Base-by-base conservation (phyloP, 176 grass and related monocot genomes). In the Carex pumila region DNA sequence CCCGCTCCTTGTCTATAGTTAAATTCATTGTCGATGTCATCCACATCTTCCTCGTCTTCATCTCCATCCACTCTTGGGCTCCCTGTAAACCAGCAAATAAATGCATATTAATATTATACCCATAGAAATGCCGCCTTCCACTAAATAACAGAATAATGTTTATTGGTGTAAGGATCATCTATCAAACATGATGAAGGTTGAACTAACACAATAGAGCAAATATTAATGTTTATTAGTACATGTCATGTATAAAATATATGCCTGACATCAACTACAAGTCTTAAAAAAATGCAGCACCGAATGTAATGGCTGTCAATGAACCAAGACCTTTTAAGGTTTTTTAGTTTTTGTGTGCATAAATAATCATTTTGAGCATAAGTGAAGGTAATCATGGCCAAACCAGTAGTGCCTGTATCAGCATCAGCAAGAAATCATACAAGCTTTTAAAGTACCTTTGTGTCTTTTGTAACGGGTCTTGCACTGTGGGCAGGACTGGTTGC, bases 401-500 rank as follows among this genome's bases (percentile, higher is more conserved):
- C 47, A 83, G 43, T 83, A 55, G 13, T 52, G 12, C 11, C 67
- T 49, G 67, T 13, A 19, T 71, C 12, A 76, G 54, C 43, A 53
- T 47, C 29, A 61, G n/a, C 31, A 73, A 29, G 22, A 56, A 77
- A 47, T 67, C 61, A 68, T 66, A 22, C 2, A 22, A 29, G 15
- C 37, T 65, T 43, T 5, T 6, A 10, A 50, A 52, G 49, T 83
- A 99, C 97, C 97, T 94, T 92, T 99, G 12, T 91, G 97, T 81
- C 97, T 95, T 87, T 99, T 99, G 91, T 99, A 99, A 81, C 97
- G 91, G 60, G 97, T 99, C 87, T 99, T 99, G 97, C 97, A 99
- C 86, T 99, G 97, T 81, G 97, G 97, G 87, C 97, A 99, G 70
- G 86, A 94, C 37, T 96, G 90, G 85, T 92, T 96, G 11, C 97